A percentile compares a stretch with the other conserved stretches of the same genome.
phyloP scores from a whole-genome alignment of 2,329 filamentous ascomycete species.

The Lithohypha guttulata region DNA sequence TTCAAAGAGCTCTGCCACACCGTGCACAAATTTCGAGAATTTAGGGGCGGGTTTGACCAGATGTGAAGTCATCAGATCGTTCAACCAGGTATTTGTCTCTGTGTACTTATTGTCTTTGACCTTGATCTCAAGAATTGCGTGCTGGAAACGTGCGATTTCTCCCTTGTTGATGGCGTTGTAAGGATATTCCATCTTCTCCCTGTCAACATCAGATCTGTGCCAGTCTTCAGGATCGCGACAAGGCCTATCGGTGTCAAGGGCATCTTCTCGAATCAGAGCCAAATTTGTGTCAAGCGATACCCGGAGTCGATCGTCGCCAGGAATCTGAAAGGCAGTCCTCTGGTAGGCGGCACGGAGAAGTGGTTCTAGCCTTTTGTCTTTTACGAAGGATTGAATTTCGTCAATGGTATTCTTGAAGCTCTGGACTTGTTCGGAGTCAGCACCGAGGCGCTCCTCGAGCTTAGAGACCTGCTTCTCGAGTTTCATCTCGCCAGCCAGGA shows the following conservation, averaged over 20 bases:
- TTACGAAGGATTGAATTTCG: constrained; percentile 70
- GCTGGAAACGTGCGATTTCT: constrained; percentile 83
- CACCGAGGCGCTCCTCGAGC: constrained; percentile 64
- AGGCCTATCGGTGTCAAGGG: constrained; percentile 70
- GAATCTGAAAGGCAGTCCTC: constrained; percentile 92
- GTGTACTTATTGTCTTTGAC: constrained; percentile 53
- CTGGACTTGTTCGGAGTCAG: constrained; percentile 54
- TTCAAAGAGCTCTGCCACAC: constrained; percentile 82
- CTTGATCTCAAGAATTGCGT: constrained; percentile 87
- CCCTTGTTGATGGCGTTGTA: constrained; percentile 81
- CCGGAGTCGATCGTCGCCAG: constrained; percentile 76
- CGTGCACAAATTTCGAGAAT: constrained; percentile 96
- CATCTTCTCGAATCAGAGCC: constrained; percentile 67
- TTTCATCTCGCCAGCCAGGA: constrained; percentile 76
- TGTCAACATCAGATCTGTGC: constrained; percentile 87
- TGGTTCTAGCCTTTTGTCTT: constrained; percentile 66
- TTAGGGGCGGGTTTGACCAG: constrained; percentile 78
- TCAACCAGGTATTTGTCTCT: constrained; percentile 73
- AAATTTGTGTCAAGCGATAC: constrained; percentile 90
- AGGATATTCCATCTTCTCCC: constrained; percentile 69
- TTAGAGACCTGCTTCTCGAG: constrained; percentile 86
- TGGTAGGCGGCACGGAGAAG: constrained; percentile 86
- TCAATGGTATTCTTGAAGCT: constrained; percentile 61
- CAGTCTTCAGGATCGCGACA: constrained; percentile 81
- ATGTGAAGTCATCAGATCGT: constrained; percentile 85